These are phyloP conservation scores for Rhodotorula sp. DNA, from an alignment of 1,284 basidiomycete genomes.

Conservation along the genomic window DNA sequence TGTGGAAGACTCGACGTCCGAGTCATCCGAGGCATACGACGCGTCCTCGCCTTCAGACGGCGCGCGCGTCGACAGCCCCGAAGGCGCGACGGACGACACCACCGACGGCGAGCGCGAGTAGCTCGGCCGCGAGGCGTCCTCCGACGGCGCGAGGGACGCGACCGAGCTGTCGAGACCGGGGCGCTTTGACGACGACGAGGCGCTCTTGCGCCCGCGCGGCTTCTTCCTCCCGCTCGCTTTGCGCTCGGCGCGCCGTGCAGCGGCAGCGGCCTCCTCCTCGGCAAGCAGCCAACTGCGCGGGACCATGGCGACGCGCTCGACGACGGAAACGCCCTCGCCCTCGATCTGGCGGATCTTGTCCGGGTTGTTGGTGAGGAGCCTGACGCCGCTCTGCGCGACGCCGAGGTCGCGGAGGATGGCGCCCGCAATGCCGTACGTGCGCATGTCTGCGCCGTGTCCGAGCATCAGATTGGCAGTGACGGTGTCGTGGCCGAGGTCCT, in stretches of 20 bases:
- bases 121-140: conserved; percentile 1
- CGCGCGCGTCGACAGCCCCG: not conserved
- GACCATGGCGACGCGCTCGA: conserved; percentile 90
- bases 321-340: conserved; percentile 76
- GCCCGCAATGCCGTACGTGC: conserved; percentile 86
- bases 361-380: conserved; percentile 95
- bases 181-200: no score
- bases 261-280: conserved; percentile 42
- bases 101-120: conserved; percentile 27
- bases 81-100: conserved; percentile 3
- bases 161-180: conserved; percentile 1
- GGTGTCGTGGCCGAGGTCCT: conserved; percentile 97
- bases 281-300: conserved; percentile 76
- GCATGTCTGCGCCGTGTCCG: conserved; percentile 90
- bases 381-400: conserved; percentile 64
- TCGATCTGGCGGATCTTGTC: conserved; percentile 90
- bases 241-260: not conserved
- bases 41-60: not conserved
- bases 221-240: conserved; percentile 16
- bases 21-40: conserved; percentile 46
- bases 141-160: conserved; percentile 11
- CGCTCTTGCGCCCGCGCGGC: conserved; percentile 5
- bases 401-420: conserved; percentile 88
- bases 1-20: conserved; percentile 36
- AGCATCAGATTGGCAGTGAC: conserved; percentile 95